Evolutionary conservation across 129 eudicot species (phyloP), one percentile per base, ranked within the genome.

Genomic region (Arctium lappa): DNA sequence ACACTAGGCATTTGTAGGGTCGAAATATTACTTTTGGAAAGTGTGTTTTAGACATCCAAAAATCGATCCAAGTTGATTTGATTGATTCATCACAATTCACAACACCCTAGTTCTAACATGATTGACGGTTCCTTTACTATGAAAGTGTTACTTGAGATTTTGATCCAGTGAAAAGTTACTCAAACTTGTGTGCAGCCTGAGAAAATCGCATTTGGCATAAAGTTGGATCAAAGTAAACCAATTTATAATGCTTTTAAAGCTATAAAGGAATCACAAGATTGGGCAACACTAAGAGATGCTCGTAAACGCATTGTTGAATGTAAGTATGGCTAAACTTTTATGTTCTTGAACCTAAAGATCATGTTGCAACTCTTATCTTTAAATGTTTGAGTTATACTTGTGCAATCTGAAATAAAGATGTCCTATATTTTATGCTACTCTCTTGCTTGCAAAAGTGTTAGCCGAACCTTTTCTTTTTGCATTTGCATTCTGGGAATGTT

Each of bases 211-310:
- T 95, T 95, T 88, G 91, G 88, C 53, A 90, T 95, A 5, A 91
- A 94, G 79, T 83, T 91, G 84, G 97, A 92, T 39, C 99, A 95
- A 88, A 95, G 99, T 68, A 91, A 93, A 88, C 97, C 97, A 0
- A 80, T 95, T 3, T 93, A 91, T 79, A 93, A 95, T 85, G 99
- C 99, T 15, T 95, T 93, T 40, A 95, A 90, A 86, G 89, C 94
- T 79, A 90, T 95, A 22, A 86, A 72, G 82, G 97, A 95, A 48
- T 95, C 99, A 18, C 50, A 93, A 10, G 95, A 88, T 11, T 95
- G 97, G 97, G 80, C 80, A 30, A 16, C 87, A 13, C 85, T 95
- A 68, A 95, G 89, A 85, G 92, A 90, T 37, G 97, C 99, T 85
- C 94, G 91, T 56, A 95, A 91, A 84, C 90, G 99, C 15, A 89